A percentile compares a stretch with the other conserved stretches of the same genome.
Conservation (phyloP, 345 rosid species). For the Aquilaria yunnanensis region DNA sequence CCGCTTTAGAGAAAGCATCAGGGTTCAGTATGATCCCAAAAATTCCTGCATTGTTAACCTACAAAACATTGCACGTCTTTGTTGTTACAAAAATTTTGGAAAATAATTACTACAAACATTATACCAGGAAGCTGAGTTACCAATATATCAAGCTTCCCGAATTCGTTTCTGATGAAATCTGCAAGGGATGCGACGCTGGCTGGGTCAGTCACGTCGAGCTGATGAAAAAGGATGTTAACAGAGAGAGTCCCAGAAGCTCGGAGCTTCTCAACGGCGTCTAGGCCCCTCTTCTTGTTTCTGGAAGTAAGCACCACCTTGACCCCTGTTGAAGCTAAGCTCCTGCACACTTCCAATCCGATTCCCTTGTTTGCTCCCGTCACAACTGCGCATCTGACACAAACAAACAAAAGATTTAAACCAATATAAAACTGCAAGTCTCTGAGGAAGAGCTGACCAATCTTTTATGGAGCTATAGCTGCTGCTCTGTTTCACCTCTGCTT, state of each 20-base stretch:
- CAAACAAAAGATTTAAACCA: not conserved
- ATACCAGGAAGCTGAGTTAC: not conserved
- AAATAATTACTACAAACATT: no score
- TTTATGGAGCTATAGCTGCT: no score
- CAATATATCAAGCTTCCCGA: conserved; percentile 19
- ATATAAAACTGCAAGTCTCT: no score
- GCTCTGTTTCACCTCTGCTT: no score
- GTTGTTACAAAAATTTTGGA: no score
- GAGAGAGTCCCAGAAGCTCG: conserved; percentile 4
- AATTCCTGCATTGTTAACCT: conserved; percentile 35
- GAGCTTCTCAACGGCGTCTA: conserved; percentile 17
- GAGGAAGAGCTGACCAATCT: no score
- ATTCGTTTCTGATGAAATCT: conserved; percentile 12
- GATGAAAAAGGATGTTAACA: conserved; percentile 18
- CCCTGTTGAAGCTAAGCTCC: conserved; percentile 17
- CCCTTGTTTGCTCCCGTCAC: conserved; percentile 38
- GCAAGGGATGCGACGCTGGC: conserved; percentile 19
- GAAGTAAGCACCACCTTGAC: conserved; percentile 18
- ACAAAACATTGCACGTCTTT: not conserved
- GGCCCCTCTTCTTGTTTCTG: conserved; percentile 21
- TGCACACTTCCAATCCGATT: conserved; percentile 29
- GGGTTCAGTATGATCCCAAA: conserved; percentile 8
- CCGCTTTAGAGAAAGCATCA: conserved; percentile 7
- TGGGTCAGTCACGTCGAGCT: conserved; percentile 20
- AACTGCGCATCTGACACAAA: conserved; percentile 24